phyloP scores from a whole-genome alignment of 306 rosid genomes.

The Medicago ruthenica region DNA sequence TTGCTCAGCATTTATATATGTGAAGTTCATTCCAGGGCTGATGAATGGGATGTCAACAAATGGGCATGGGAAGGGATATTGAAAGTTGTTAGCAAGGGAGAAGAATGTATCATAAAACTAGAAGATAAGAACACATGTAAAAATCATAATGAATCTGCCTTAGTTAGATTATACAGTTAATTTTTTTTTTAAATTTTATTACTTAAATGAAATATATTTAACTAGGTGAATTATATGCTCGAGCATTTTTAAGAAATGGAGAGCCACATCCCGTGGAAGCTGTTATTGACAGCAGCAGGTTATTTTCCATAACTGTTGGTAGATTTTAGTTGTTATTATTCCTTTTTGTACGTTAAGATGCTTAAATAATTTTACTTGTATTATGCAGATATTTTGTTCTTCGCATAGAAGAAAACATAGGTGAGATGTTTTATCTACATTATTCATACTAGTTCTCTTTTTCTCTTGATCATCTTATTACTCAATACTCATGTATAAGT shows the following conservation, averaged over 20 bases:
- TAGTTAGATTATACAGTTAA: constrained; percentile 16
- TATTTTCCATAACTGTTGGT: constrained; percentile 41
- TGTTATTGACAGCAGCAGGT: constrained; percentile 99
- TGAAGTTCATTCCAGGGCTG: constrained; percentile 80
- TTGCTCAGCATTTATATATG: constrained; percentile 39
- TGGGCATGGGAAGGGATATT: constrained; percentile 95
- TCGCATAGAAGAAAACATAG: constrained; percentile 94
- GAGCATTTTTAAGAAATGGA: constrained; percentile 91
- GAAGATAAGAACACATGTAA: constrained; percentile 92
- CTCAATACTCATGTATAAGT: neutral
- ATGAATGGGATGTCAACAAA: constrained; percentile 99
- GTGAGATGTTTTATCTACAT: constrained; percentile 56
- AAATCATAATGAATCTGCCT: constrained; percentile 43
- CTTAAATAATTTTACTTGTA: constrained; percentile 30
- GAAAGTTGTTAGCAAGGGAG: constrained; percentile 90
- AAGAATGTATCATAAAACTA: constrained; percentile 87
- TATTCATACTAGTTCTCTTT: constrained; percentile 30
- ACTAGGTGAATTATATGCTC: constrained; percentile 96
- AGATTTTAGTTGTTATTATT: constrained; percentile 34
- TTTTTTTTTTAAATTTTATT: neutral
- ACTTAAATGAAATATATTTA: constrained; percentile 37
- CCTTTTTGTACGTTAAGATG: constrained; percentile 31
- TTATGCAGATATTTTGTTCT: constrained; percentile 93
- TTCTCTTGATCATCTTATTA: constrained; percentile 25
- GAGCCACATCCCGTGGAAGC: constrained; percentile 97